Percentiles rank a stretch among this genome's conserved stretches.
Conservation (phyloP, 805 yeast species). For the Candida ovalis region DNA sequence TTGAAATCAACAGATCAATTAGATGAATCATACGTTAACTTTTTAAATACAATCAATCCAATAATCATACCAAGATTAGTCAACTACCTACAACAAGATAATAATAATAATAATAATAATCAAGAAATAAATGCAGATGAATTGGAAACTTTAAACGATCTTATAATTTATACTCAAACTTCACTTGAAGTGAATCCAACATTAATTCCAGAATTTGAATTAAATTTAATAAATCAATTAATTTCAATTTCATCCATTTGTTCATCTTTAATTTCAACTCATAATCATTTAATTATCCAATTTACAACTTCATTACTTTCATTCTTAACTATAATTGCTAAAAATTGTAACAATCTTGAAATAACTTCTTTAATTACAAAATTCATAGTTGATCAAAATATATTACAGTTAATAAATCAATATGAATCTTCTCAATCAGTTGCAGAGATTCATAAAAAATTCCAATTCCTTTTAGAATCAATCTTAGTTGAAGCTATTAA, state of each 20-base stretch:
- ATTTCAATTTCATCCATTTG: not conserved
- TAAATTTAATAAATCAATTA: slow-evolving; percentile 1
- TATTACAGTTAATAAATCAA: slow-evolving; percentile 16
- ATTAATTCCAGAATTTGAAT: slow-evolving; percentile 1
- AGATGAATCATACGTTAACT: slow-evolving; percentile 9
- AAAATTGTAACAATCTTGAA: slow-evolving; percentile 13
- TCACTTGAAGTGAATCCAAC: slow-evolving; percentile 12
- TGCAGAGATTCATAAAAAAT: slow-evolving; percentile 24
- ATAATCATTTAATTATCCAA: slow-evolving; percentile 10
- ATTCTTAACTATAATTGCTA: slow-evolving; percentile 26
- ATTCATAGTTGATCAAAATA: slow-evolving; percentile 24
- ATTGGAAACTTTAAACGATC: slow-evolving; percentile 15
- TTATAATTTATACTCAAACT: slow-evolving; percentile 15
- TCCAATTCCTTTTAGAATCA: slow-evolving; percentile 23
- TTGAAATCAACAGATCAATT: slow-evolving; percentile 26
- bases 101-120: too few species aligned
- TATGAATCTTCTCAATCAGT: slow-evolving; percentile 11
- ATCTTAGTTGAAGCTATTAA: slow-evolving; percentile 56
- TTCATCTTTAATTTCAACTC: too few species aligned
- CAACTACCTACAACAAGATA: slow-evolving; percentile 4
- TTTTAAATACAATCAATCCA: slow-evolving; percentile 6
- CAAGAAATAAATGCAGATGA: slow-evolving; percentile 4
- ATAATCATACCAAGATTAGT: slow-evolving; percentile 13
- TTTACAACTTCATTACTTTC: slow-evolving; percentile 20
- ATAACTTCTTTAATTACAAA: slow-evolving; percentile 19